phyloP scores from a whole-genome alignment of 2,329 filamentous ascomycete genomes.

The Dothidotthia symphoricarpi region DNA sequence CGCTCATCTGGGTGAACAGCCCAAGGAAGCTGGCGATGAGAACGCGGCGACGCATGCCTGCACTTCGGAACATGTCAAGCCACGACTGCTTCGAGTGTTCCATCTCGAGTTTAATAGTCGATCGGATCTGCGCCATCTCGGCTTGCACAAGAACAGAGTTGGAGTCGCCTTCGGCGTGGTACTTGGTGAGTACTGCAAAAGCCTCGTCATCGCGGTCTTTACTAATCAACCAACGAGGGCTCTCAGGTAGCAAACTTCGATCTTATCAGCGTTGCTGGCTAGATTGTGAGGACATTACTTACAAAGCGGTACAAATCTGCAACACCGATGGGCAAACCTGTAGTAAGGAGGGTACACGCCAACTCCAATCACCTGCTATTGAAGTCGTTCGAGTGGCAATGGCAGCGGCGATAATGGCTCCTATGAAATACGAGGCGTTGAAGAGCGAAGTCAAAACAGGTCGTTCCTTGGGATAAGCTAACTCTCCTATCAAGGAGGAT shows the following conservation, averaged over 20 bases:
- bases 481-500: conserved; percentile 59
- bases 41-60: conserved; percentile 43
- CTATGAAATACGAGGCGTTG: conserved; percentile 60
- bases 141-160: conserved; percentile 47
- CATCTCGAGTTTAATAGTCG: conserved; percentile 56
- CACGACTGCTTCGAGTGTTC: conserved; percentile 56
- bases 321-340: conserved; percentile 52
- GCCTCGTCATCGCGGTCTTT: conserved; percentile 51
- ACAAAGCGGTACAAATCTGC: conserved; percentile 41
- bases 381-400: conserved; percentile 52
- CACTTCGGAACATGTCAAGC: conserved; percentile 52
- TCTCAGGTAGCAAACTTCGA: conserved; percentile 38
- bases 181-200: conserved; percentile 39
- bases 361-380: conserved; percentile 47
- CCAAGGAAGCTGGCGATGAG: conserved; percentile 34
- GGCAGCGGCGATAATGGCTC: conserved; percentile 50
- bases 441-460: conserved; percentile 60
- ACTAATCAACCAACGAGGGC: conserved; percentile 53
- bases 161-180: conserved; percentile 47
- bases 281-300: conserved; percentile 1
- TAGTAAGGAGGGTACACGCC: conserved; percentile 52
- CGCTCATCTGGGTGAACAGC: conserved; percentile 44
- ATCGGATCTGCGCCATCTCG: conserved; percentile 61
- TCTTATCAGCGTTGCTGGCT: conserved; percentile 2
- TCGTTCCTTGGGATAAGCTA: conserved; percentile 61